Conservation (phyloP, 352 stramenopile genomes). For the Phytophthora lateralis region DNA sequence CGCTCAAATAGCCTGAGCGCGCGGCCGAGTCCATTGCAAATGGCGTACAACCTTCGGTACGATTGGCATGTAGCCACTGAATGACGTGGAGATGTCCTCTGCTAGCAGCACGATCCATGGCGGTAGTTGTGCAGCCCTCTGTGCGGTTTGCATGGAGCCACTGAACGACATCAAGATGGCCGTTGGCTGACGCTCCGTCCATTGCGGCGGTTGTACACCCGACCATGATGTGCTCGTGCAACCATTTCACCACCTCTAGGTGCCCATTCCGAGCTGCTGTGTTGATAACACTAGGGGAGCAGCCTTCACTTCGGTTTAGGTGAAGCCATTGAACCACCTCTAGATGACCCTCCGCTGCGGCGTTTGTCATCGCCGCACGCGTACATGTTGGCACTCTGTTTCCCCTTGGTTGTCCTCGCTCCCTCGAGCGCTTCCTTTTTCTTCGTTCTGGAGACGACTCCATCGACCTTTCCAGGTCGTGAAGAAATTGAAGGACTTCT, state of each 20-base stretch:
- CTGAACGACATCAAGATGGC: constrained; percentile 29
- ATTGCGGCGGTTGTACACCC: constrained; percentile 26
- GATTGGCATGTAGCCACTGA: constrained; percentile 37
- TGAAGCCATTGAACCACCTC: constrained; percentile 41
- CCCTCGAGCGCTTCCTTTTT: constrained; percentile 15
- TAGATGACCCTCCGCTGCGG: constrained; percentile 34
- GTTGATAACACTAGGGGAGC: constrained; percentile 39
- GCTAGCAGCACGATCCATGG: constrained; percentile 39
- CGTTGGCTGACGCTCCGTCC: constrained; percentile 25
- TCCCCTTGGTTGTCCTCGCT: neutral
- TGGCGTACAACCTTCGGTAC: constrained; percentile 24
- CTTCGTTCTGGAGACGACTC: constrained; percentile 22
- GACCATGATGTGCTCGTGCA: constrained; percentile 27
- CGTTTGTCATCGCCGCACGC: constrained; percentile 40
- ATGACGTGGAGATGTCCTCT: constrained; percentile 44
- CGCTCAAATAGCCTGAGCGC: constrained; percentile 15
- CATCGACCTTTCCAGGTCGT: constrained; percentile 12
- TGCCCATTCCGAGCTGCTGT: constrained; percentile 39
- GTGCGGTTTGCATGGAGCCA: constrained; percentile 29
- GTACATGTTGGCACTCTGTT: constrained; percentile 22
- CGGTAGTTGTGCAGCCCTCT: constrained; percentile 30
- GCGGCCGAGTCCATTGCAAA: constrained; percentile 29
- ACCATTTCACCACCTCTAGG: constrained; percentile 39
- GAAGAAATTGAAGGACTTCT: constrained; percentile 39
- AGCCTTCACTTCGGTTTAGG: constrained; percentile 34